phyloP scores from a whole-genome alignment of 495 filamentous ascomycete species.

The Physcia stellaris region DNA sequence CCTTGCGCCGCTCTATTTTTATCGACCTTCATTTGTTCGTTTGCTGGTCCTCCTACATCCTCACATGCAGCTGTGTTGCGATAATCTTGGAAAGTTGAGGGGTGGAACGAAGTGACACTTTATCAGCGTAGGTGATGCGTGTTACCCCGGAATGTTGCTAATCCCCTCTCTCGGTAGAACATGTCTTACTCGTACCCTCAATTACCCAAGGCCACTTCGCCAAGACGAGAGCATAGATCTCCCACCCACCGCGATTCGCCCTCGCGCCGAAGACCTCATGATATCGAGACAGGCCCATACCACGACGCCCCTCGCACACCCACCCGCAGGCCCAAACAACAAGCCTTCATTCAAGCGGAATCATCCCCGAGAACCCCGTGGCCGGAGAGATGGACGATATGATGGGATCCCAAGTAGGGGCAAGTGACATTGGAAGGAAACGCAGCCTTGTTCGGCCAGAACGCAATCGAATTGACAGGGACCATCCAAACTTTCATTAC shows the following conservation, averaged over 20 bases:
- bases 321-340: constrained; percentile 15
- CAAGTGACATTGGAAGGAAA: constrained; percentile 49
- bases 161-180: constrained; percentile 1
- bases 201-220: constrained; percentile 43
- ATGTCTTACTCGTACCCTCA: constrained; percentile 67
- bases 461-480: constrained; percentile 60
- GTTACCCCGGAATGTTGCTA: constrained; percentile 3
- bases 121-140: too few species aligned
- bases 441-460: constrained; percentile 80
- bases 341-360: constrained; percentile 13
- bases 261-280: constrained; percentile 49
- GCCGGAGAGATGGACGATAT: constrained; percentile 20
- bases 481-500: constrained; percentile 91
- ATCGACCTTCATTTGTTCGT: too few species aligned
- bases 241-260: constrained; percentile 53
- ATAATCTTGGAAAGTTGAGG: too few species aligned
- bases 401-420: constrained; percentile 19
- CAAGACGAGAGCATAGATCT: constrained; percentile 39
- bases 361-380: constrained; percentile 13
- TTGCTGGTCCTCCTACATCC: too few species aligned
- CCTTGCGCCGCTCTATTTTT: too few species aligned
- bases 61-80: too few species aligned
- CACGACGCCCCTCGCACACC: constrained; percentile 29
- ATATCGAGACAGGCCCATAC: constrained; percentile 51
- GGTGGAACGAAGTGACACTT: too few species aligned